Evolutionary conservation across 441 rosid genomes (phyloP).

Genomic region (Breynia disticha): DNA sequence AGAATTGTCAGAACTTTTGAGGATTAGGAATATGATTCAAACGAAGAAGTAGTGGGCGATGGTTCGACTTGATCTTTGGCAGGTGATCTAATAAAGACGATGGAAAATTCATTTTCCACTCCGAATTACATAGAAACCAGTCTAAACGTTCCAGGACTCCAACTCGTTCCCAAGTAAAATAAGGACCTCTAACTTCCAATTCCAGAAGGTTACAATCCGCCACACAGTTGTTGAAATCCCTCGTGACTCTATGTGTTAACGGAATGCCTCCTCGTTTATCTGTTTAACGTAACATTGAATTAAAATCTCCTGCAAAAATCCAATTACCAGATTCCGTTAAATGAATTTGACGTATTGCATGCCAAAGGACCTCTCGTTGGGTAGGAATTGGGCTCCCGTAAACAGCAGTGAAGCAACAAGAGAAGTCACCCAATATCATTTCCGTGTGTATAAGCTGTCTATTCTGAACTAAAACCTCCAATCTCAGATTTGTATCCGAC

Average conservation of each 20-base stretch:
- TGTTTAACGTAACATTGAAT: background rate
- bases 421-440: background rate
- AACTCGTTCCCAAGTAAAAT: background rate
- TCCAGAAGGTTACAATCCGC: background rate
- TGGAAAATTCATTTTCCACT: no score
- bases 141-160: background rate
- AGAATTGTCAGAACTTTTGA: background rate
- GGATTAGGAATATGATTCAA: background rate
- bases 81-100: background rate
- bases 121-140: background rate
- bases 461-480: no score
- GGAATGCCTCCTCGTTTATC: background rate
- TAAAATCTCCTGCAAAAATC: background rate
- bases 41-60: background rate
- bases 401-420: background rate
- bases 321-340: background rate
- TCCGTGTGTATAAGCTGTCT: no score
- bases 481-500: no score
- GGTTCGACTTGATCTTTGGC: background rate
- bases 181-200: no score
- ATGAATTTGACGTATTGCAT: background rate
- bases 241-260: background rate
- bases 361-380: background rate
- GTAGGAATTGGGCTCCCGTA: background rate
- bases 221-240: background rate